Conservation (phyloP, 371 early-diverging fungal genomes). For the Choanephora cucurbitarum region DNA sequence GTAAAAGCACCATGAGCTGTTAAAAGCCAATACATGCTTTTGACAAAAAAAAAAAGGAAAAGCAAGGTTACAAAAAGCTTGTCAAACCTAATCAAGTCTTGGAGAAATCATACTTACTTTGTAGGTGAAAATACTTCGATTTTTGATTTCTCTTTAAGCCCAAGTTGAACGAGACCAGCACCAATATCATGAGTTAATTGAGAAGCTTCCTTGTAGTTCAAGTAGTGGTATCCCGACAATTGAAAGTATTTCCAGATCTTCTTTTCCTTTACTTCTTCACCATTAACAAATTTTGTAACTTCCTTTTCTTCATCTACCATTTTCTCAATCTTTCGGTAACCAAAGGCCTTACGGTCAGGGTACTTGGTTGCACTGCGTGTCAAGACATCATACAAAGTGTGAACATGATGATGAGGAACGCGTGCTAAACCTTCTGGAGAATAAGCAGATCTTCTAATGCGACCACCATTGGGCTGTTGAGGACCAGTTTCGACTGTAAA, state of each 20-base stretch:
- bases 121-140: slow-evolving; percentile 79
- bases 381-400: slow-evolving; percentile 72
- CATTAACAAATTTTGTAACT: slow-evolving; percentile 66
- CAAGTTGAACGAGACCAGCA: slow-evolving; percentile 67
- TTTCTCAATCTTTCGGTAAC: slow-evolving; percentile 64
- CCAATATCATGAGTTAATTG: slow-evolving; percentile 56
- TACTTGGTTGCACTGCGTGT: slow-evolving; percentile 46
- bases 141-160: slow-evolving; percentile 63
- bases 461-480: slow-evolving; percentile 53
- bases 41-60: background rate
- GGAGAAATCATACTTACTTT: slow-evolving; percentile 54
- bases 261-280: slow-evolving; percentile 65
- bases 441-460: slow-evolving; percentile 50
- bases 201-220: slow-evolving; percentile 65
- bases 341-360: slow-evolving; percentile 61
- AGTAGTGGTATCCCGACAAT: slow-evolving; percentile 66
- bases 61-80: too few species aligned
- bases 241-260: slow-evolving; percentile 85
- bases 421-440: slow-evolving; percentile 53
- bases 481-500: slow-evolving; percentile 51
- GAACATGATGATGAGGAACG: slow-evolving; percentile 52
- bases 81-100: background rate
- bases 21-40: slow-evolving; percentile 77
- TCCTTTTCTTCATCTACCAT: slow-evolving; percentile 78
- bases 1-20: slow-evolving; percentile 70